Evolutionary conservation across 495 filamentous ascomycete genomes (phyloP).

Genomic region (Neurospora sp.): DNA sequence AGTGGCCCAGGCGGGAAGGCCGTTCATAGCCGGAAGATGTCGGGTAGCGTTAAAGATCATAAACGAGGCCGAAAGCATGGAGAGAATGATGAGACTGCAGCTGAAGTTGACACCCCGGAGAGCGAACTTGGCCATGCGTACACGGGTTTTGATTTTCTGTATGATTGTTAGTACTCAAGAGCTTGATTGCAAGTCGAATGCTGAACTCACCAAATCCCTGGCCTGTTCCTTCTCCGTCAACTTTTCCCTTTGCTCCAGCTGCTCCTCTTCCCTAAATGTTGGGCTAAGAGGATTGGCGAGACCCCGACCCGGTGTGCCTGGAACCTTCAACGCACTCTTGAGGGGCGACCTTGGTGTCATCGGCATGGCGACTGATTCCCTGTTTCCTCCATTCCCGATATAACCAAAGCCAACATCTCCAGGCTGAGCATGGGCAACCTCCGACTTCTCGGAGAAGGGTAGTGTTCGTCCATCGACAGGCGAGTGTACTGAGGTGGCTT

Average conservation of each 20-base stretch:
- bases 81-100: slow-evolving; percentile 88
- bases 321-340: slow-evolving; percentile 77
- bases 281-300: slow-evolving; percentile 65
- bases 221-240: slow-evolving; percentile 71
- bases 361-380: slow-evolving; percentile 38
- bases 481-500: slow-evolving; percentile 80
- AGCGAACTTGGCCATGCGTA: slow-evolving; percentile 88
- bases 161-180: slow-evolving; percentile 21
- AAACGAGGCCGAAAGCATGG: slow-evolving; percentile 76
- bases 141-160: slow-evolving; percentile 85
- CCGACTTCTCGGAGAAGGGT: slow-evolving; percentile 56
- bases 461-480: slow-evolving; percentile 55
- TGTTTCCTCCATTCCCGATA: slow-evolving; percentile 49
- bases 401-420: slow-evolving; percentile 91
- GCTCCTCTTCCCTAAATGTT: slow-evolving; percentile 77
- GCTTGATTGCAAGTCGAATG: neutral
- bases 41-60: slow-evolving; percentile 81
- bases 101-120: slow-evolving; percentile 90
- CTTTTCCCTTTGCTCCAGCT: slow-evolving; percentile 70
- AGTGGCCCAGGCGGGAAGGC: slow-evolving; percentile 70
- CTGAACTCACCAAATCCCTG: slow-evolving; percentile 64
- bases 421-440: slow-evolving; percentile 53
- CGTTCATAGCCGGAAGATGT: slow-evolving; percentile 59
- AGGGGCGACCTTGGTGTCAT: slow-evolving; percentile 64
- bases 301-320: slow-evolving; percentile 62